A percentile compares a stretch with the other conserved stretches of the same genome.
phyloP scores from a whole-genome alignment of 2,329 filamentous ascomycete species.

The Calonectria crousiana region DNA sequence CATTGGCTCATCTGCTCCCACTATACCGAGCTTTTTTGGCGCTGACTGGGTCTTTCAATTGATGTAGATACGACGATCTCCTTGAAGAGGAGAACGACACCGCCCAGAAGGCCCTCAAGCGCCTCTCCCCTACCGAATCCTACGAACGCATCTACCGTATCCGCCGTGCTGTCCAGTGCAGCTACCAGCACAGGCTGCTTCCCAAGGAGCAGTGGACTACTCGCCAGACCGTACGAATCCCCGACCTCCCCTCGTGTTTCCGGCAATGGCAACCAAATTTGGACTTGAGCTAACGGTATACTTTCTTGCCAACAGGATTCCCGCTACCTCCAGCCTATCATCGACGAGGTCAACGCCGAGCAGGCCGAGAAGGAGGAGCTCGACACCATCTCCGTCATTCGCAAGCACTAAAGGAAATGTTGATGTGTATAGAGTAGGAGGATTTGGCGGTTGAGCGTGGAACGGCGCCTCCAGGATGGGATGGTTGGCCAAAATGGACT shows the following conservation, averaged over 20 bases:
- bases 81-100: slow-evolving; percentile 92
- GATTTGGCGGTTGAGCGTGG: slow-evolving; percentile 36
- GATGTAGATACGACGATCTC: slow-evolving; percentile 87
- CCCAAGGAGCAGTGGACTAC: slow-evolving; percentile 73
- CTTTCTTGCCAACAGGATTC: slow-evolving; percentile 55
- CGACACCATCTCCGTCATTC: slow-evolving; percentile 63
- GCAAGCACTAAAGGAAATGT: slow-evolving; percentile 57
- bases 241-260: slow-evolving; percentile 12
- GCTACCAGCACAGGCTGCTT: slow-evolving; percentile 73
- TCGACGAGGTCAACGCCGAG: slow-evolving; percentile 64
- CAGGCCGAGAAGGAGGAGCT: slow-evolving; percentile 65
- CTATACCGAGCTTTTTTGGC: slow-evolving; percentile 3
- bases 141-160: slow-evolving; percentile 99
- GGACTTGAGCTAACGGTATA: slow-evolving; percentile 31
- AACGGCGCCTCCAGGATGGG: slow-evolving; percentile 37
- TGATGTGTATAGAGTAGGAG: slow-evolving; percentile 30
- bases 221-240: slow-evolving; percentile 60
- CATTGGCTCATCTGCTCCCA: background rate
- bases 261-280: slow-evolving; percentile 33
- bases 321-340: slow-evolving; percentile 66
- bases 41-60: slow-evolving; percentile 41
- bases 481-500: slow-evolving; percentile 41
- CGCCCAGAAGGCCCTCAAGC: slow-evolving; percentile 89
- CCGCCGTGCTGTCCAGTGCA: slow-evolving; percentile 89
- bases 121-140: slow-evolving; percentile 87